Evolutionary conservation across 2,329 filamentous ascomycete genomes (phyloP), one percentile per base, ranked within the genome.

Genomic region (Dichotomopilus funicola): DNA sequence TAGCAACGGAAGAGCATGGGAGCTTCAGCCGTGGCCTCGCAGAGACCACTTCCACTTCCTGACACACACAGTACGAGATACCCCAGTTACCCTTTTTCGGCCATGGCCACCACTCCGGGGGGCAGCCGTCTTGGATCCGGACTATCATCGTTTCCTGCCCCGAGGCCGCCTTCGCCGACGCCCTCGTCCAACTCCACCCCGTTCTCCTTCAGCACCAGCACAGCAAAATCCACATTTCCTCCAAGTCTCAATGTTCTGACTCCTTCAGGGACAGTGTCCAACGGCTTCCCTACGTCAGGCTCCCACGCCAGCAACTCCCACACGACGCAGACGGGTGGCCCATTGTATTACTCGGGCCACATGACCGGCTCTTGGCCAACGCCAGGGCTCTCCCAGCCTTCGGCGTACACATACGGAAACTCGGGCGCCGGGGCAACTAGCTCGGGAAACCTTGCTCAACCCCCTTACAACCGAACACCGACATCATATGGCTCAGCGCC

Each of bases 31-130:
- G 84, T 91, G 68, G 82, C 85, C 63, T 79, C 85, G 70, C 81
- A 87, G 66, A 82, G 87, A 70, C 81, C 87, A 66, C 79, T 89
- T 13, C 67, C 66, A 50, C 82, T 83, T 61, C 82, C 85, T 62
- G 78, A 80, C 50, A 73, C 80, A 65, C 71, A 70, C 65, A 69
- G 68, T 72, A 71, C 71, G 70, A 64, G 71, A 69, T 69, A 71
- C 64, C 61, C 63, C 49, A 55, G 51, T 52, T 50, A 62, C 64
- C 57, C 63, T 63, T 60, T 59, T 59, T 12, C 55, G 51, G 49
- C 51, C 46, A 61, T 62, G 51, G 48, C 35, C 55, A 55, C 47
- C 55, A 49, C 37, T 44, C 46, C 57, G 51, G 59, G 45, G 51
- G 56, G 53, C 45, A 51, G 41, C 27, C 44, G 50, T 52, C 13